phyloP scores from a whole-genome alignment of 129 eudicot genomes.

The Pittosporum tobira region DNA sequence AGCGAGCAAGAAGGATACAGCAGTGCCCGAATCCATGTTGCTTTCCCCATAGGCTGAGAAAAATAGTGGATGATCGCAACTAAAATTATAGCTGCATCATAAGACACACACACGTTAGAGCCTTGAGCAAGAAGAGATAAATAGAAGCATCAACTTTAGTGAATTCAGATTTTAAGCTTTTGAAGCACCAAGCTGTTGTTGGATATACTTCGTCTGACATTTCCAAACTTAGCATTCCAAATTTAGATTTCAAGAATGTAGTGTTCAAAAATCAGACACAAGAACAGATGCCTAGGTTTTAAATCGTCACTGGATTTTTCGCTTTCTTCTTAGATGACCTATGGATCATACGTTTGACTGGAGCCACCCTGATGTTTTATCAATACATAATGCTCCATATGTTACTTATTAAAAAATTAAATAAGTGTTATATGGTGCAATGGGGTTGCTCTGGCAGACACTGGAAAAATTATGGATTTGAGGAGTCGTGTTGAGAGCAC shows the following conservation, averaged over 20 bases:
- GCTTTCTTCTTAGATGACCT: neutral
- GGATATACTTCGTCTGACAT: neutral
- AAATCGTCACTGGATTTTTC: neutral
- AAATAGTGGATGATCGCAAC: constrained; percentile 82
- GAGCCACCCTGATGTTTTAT: too few relatives aligned
- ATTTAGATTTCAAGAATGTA: neutral
- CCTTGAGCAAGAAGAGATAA: neutral
- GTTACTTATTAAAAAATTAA: too few relatives aligned
- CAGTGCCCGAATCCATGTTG: constrained; percentile 80
- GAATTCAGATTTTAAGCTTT: neutral
- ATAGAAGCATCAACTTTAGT: neutral
- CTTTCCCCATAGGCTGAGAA: constrained; percentile 67
- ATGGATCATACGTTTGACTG: neutral
- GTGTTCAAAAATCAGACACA: neutral
- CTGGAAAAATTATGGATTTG: too few relatives aligned
- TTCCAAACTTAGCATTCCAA: neutral
- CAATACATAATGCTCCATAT: too few relatives aligned
- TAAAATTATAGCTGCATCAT: constrained; percentile 63
- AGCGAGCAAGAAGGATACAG: constrained; percentile 50
- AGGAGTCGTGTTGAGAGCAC: neutral
- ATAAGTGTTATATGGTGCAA: too few relatives aligned
- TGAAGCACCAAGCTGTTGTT: neutral
- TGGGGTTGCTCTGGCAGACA: too few relatives aligned
- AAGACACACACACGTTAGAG: constrained; percentile 10
- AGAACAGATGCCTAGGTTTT: neutral